These are phyloP conservation scores for Hypoxylon sp. DNA, from an alignment of 2,329 filamentous ascomycete species.

Conservation along the genomic window DNA sequence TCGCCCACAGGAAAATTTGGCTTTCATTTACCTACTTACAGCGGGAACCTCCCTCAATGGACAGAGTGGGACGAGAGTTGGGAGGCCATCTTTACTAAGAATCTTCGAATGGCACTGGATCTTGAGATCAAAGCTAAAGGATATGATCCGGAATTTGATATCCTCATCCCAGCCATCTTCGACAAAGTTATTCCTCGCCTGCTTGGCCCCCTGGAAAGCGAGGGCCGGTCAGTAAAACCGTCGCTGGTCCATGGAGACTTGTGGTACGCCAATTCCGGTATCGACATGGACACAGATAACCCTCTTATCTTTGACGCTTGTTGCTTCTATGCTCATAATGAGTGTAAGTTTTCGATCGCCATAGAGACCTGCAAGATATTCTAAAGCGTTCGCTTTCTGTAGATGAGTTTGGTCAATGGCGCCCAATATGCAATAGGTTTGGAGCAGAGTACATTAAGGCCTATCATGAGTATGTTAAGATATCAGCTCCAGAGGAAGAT, in stretches of 20 bases:
- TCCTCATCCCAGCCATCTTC: neutral
- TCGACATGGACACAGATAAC: neutral
- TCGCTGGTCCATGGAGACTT: constrained; percentile 9
- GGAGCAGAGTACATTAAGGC: neutral
- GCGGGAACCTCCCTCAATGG: neutral
- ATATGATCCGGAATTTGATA: constrained; percentile 7
- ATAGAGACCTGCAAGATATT: neutral
- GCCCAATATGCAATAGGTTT: neutral
- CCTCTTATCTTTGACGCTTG: constrained; percentile 9
- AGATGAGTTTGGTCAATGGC: constrained; percentile 3
- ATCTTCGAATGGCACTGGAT: constrained; percentile 3
- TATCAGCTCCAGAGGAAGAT: constrained; percentile 3
- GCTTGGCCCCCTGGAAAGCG: constrained; percentile 8
- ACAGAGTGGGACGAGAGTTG: constrained; percentile 3
- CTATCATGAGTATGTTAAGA: neutral
- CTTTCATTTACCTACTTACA: constrained; percentile 7
- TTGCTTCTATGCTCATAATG: constrained; percentile 1
- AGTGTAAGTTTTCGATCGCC: neutral
- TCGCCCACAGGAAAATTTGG: constrained; percentile 3
- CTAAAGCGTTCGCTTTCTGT: neutral
- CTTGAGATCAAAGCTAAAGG: constrained; percentile 1
- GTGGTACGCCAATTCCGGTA: constrained; percentile 7
- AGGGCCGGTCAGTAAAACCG: neutral
- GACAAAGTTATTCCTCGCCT: constrained; percentile 2
- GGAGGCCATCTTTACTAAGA: constrained; percentile 8